A percentile compares a stretch with the other conserved stretches of the same genome.
These are phyloP conservation scores for Millerozyma miso DNA, from an alignment of 805 yeast genomes.

Conservation along the genomic window DNA sequence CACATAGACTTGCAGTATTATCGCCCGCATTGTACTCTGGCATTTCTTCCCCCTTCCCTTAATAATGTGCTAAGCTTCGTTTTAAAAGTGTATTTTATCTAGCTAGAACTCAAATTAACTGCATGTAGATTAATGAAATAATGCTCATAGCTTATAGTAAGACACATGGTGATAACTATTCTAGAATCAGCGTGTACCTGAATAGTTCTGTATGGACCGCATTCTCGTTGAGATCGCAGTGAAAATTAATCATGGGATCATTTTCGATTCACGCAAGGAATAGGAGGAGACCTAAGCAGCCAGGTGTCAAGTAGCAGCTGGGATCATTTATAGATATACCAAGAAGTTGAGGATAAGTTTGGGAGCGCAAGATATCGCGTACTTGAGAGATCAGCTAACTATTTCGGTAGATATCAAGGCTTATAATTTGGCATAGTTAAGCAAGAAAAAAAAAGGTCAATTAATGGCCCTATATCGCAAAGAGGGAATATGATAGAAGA, in stretches of 20 bases:
- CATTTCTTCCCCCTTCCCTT: not conserved
- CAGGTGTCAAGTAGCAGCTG: no score
- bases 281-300: no score
- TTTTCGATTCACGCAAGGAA: no score
- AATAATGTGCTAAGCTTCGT: not conserved
- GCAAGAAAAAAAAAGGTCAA: not conserved
- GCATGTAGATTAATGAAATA: not conserved
- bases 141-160: not conserved
- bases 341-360: no score
- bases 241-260: not conserved
- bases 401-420: no score
- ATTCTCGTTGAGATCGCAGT: not conserved
- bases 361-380: no score
- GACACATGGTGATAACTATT: not conserved
- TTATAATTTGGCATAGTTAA: no score
- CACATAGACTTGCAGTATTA: no score
- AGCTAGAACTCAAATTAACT: not conserved
- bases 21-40: not conserved
- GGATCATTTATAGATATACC: no score
- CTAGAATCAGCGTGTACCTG: not conserved
- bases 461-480: not conserved
- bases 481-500: not conserved
- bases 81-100: not conserved
- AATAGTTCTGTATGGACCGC: not conserved
- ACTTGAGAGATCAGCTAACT: no score